Evolutionary conservation across 2,329 filamentous ascomycete species (phyloP).

Genomic region (Penicillium concentricum): DNA sequence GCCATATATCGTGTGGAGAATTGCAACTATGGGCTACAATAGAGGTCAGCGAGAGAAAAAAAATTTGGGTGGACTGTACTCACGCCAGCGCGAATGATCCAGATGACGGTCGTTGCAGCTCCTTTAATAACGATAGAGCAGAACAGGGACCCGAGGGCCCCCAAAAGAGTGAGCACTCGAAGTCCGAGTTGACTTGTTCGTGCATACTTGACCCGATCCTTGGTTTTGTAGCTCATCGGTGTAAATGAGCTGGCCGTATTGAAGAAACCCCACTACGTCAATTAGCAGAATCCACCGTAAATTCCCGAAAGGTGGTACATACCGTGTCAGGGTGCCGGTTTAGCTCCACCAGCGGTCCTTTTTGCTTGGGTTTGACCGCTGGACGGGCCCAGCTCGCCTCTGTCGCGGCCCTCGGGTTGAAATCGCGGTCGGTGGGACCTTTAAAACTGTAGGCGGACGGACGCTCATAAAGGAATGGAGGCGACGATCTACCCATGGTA

Average conservation of each 20-base stretch:
- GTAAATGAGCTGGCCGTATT: conserved; percentile 59
- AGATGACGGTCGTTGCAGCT: conserved; percentile 63
- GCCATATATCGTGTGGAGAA: conserved; percentile 71
- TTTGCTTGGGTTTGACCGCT: conserved; percentile 59
- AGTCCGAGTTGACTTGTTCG: conserved; percentile 69
- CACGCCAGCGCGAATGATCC: conserved; percentile 76
- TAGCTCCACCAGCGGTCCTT: conserved; percentile 77
- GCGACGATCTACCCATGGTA: conserved; percentile 53
- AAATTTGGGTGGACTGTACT: conserved; percentile 32
- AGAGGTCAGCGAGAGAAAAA: conserved; percentile 2
- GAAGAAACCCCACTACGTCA: conserved; percentile 50
- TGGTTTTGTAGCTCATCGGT: conserved; percentile 68
- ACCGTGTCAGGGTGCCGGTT: conserved; percentile 80
- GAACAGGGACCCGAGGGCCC: conserved; percentile 68
- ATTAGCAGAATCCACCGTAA: conserved; percentile 9
- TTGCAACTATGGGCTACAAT: conserved; percentile 70
- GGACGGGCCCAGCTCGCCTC: conserved; percentile 71
- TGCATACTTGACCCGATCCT: conserved; percentile 67
- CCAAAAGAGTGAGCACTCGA: conserved; percentile 65
- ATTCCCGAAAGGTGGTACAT: conserved; percentile 34
- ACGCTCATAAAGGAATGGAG: conserved; percentile 73
- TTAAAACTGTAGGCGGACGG: conserved; percentile 55
- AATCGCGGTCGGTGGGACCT: conserved; percentile 54
- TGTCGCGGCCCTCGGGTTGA: conserved; percentile 84
- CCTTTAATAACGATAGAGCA: conserved; percentile 75